These are phyloP conservation scores for Mollisia scopiformis DNA, from an alignment of 2,329 filamentous ascomycete genomes.

Conservation along the genomic window DNA sequence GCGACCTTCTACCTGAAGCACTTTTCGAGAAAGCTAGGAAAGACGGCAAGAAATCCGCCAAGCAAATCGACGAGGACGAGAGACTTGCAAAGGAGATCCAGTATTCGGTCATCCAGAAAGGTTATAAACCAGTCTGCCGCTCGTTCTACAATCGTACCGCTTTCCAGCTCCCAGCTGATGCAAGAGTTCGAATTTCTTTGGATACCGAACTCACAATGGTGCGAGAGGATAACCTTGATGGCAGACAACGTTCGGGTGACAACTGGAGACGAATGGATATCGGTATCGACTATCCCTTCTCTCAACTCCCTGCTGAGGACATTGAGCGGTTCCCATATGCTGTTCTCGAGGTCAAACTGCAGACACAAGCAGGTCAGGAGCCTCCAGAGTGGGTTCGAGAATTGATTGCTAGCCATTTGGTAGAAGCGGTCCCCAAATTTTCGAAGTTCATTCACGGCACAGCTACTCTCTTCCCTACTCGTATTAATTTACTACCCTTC, in stretches of 20 bases:
- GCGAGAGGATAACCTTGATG: constrained; percentile 93
- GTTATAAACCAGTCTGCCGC: constrained; percentile 85
- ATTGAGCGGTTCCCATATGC: constrained; percentile 94
- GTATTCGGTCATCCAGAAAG: constrained; percentile 86
- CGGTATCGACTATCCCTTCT: constrained; percentile 93
- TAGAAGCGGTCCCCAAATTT: constrained; percentile 98
- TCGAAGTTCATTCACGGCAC: constrained; percentile 98
- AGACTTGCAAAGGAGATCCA: constrained; percentile 90
- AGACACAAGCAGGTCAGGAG: constrained; percentile 93
- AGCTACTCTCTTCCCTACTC: constrained; percentile 81
- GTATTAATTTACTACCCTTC: constrained; percentile 89
- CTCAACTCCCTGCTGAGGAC: constrained; percentile 82
- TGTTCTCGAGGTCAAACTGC: constrained; percentile 94
- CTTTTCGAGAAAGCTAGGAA: constrained; percentile 97
- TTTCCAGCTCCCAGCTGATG: constrained; percentile 95
- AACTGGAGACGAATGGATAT: constrained; percentile 99
- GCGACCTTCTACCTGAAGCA: constrained; percentile 80
- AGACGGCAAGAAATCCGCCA: constrained; percentile 90
- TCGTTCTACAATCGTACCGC: constrained; percentile 98
- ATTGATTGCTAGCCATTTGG: constrained; percentile 88
- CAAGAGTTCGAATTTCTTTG: constrained; percentile 92
- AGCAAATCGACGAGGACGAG: constrained; percentile 90
- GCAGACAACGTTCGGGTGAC: constrained; percentile 71
- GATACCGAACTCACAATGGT: constrained; percentile 96
- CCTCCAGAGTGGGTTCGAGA: constrained; percentile 96